Conservation (phyloP, 306 rosid genomes). For the Vicia sativa region DNA sequence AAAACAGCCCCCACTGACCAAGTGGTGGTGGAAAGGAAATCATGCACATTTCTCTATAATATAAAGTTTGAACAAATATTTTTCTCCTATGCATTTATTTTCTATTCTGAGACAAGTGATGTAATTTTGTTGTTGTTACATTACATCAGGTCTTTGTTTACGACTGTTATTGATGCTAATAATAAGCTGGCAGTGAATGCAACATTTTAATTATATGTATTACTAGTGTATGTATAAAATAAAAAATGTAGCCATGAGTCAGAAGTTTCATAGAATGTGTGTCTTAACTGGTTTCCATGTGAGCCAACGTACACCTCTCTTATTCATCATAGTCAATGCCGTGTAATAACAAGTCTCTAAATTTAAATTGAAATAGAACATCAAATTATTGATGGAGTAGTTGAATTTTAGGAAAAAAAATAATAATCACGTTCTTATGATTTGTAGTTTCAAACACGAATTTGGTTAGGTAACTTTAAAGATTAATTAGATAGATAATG, state of each 20-base stretch:
- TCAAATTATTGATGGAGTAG: constrained; percentile 24
- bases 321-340: constrained; percentile 42
- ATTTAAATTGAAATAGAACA: constrained; percentile 33
- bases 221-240: too few relatives aligned
- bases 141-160: background rate
- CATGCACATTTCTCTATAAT: background rate
- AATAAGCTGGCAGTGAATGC: constrained; percentile 21
- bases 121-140: background rate
- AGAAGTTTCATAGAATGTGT: constrained; percentile 9
- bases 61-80: constrained; percentile 1
- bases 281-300: constrained; percentile 39
- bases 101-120: too few relatives aligned
- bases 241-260: background rate
- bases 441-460: background rate
- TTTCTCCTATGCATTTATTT: background rate
- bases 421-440: background rate
- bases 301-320: constrained; percentile 25
- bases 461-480: background rate
- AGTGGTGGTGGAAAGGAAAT: constrained; percentile 20
- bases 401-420: constrained; percentile 30
- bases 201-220: background rate
- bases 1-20: background rate
- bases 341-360: constrained; percentile 37
- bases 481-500: background rate
- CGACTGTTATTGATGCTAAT: background rate